Evolutionary conservation across 345 rosid species (phyloP), one percentile per base, ranked within the genome.

Genomic region (Melastoma malabathricum): DNA sequence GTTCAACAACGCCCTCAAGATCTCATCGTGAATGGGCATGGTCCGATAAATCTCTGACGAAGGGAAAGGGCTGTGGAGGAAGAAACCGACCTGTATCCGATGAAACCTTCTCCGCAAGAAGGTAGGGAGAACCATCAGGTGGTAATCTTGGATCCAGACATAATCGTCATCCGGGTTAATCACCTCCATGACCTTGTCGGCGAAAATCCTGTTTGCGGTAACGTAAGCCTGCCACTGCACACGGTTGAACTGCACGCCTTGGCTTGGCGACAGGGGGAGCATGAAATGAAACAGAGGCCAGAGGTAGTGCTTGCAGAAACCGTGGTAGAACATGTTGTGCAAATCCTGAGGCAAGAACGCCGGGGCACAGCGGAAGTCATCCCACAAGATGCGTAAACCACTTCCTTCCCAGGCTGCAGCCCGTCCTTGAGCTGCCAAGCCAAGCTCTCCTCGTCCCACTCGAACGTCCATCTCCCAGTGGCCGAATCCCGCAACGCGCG

Each of bases 71-170:
- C 80, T 75, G 20, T 83, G 96, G 2, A 87, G 58, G 58, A 87
- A 87, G 41, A 83, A 77, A 0, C 96, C 96, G 8, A 87, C 62
- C 59, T 79, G 79, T 45, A 81, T 69, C 43, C 82, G 56, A 5
- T 58, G 69, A 53, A 68, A 75, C 63, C 66, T 62, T 18, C 64
- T 87, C 52, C 94, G 77, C 53, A 87, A 31, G 47, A 83, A 75
- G 53, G 87, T 72, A 10, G 96, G 93, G n/a, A 87, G 52, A 10
- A 76, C 60, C 93, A 87, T 75, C 27, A 87, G 86, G 54, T 87
- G 96, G 44, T 87, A 87, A 57, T 87, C 96, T 10, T 86, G 93
- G 18, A 86, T 71, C 93, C 96, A 86, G 2, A 86, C 93, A 15
- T 62, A 77, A 64, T 83, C 93, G 51, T 79, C 82, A 44, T 77